A percentile compares a stretch with the other conserved stretches of the same genome.
phyloP scores from a whole-genome alignment of 2,329 filamentous ascomycete species.

The Fusarium humuli region DNA sequence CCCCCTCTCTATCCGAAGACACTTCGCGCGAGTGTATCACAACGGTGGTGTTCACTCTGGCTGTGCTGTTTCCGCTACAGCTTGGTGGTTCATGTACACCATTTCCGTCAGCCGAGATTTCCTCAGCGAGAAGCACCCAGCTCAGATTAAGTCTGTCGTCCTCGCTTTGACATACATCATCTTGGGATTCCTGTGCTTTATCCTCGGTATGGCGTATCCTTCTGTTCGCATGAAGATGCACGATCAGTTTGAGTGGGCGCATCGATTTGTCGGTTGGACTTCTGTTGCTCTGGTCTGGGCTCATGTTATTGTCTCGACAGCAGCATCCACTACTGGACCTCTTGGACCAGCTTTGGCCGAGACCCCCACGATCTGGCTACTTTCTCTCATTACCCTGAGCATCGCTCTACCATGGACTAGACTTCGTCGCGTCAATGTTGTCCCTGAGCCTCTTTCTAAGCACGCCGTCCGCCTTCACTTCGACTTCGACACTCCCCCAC shows the following conservation, averaged over 20 bases:
- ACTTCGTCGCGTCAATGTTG: slow-evolving; percentile 72
- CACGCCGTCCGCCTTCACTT: slow-evolving; percentile 79
- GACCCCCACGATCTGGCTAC: slow-evolving; percentile 24
- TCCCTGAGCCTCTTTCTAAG: slow-evolving; percentile 70
- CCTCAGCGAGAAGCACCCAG: neutral
- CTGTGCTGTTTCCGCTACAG: slow-evolving; percentile 54
- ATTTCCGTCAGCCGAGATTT: slow-evolving; percentile 29
- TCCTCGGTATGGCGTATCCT: slow-evolving; percentile 43
- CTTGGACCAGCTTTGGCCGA: slow-evolving; percentile 16
- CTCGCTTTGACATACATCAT: slow-evolving; percentile 47
- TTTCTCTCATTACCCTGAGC: slow-evolving; percentile 20
- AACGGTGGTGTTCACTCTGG: slow-evolving; percentile 60
- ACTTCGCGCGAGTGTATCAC: slow-evolving; percentile 58
- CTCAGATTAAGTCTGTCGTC: slow-evolving; percentile 27
- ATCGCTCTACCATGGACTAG: slow-evolving; percentile 64
- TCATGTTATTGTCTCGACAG: slow-evolving; percentile 68
- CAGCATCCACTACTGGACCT: neutral
- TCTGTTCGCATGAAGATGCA: slow-evolving; percentile 56
- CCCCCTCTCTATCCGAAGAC: slow-evolving; percentile 57
- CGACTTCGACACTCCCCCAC: slow-evolving; percentile 62
- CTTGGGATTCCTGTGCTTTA: slow-evolving; percentile 33
- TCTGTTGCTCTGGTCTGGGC: slow-evolving; percentile 70
- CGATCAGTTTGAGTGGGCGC: slow-evolving; percentile 73
- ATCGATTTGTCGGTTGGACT: slow-evolving; percentile 75
- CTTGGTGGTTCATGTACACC: slow-evolving; percentile 54